phyloP scores from a whole-genome alignment of 2,329 filamentous ascomycete species.

The Penicillium sp. region DNA sequence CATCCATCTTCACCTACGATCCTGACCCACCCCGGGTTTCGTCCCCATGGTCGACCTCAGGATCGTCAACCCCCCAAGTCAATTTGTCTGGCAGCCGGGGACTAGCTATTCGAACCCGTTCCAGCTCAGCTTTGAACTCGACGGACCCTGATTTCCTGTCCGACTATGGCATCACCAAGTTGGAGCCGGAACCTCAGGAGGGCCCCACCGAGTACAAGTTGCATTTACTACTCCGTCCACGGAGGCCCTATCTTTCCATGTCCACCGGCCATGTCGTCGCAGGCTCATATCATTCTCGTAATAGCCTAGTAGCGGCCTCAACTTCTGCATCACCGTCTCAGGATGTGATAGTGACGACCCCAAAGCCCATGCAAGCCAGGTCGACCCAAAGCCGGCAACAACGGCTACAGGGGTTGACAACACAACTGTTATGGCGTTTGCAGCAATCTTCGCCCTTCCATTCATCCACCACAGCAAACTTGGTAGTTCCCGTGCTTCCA shows the following conservation, averaged over 20 bases:
- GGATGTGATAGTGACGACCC: conserved; percentile 22
- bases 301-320: conserved; percentile 20
- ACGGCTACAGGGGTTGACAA: conserved; percentile 86
- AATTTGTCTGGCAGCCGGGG: conserved; percentile 26
- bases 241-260: conserved; percentile 70
- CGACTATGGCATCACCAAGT: conserved; percentile 68
- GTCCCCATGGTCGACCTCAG: conserved; percentile 79
- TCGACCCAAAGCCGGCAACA: conserved; percentile 75
- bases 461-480: conserved; percentile 71
- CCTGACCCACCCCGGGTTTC: conserved; percentile 82
- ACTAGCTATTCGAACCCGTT: conserved; percentile 27
- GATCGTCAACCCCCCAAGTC: conserved; percentile 42
- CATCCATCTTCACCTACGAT: conserved; percentile 95
- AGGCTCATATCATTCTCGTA: conserved; percentile 52
- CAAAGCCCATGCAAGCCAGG: conserved; percentile 44
- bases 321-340: conserved; percentile 28
- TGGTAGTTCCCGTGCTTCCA: conserved; percentile 73
- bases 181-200: conserved; percentile 89
- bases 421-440: conserved; percentile 89
- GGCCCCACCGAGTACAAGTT: conserved; percentile 97
- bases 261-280: conserved; percentile 62
- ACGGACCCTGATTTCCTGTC: conserved; percentile 41
- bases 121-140: conserved; percentile 40
- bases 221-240: conserved; percentile 78
- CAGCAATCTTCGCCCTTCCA: conserved; percentile 95